These are phyloP conservation scores for Ophiosphaerella korrae DNA, from an alignment of 2,329 filamentous ascomycete genomes.

Conservation along the genomic window DNA sequence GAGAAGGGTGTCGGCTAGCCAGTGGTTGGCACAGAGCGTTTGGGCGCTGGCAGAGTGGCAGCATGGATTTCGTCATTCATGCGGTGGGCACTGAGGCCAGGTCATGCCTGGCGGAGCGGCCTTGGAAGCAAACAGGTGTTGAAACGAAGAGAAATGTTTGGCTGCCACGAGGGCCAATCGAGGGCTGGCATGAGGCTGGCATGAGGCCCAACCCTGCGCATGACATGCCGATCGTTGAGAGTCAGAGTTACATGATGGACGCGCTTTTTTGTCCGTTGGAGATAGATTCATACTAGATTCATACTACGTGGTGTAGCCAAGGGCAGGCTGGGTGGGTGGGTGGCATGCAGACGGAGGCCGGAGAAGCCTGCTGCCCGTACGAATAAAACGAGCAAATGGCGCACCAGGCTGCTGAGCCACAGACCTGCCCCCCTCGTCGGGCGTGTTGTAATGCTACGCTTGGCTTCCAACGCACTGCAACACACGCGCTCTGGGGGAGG, in stretches of 20 bases:
- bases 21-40: slow-evolving; percentile 20
- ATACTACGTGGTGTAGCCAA: neutral
- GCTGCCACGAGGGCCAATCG: slow-evolving; percentile 18
- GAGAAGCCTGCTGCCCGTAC: slow-evolving; percentile 1
- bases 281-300: neutral
- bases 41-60: slow-evolving; percentile 6
- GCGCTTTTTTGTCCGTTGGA: neutral
- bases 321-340: slow-evolving; percentile 4
- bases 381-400: slow-evolving; percentile 3
- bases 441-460: slow-evolving; percentile 13
- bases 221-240: slow-evolving; percentile 25
- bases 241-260: slow-evolving; percentile 17
- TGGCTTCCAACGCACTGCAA: slow-evolving; percentile 21
- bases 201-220: slow-evolving; percentile 20
- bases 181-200: neutral
- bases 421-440: neutral
- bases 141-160: slow-evolving; percentile 35
- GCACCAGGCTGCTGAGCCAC: slow-evolving; percentile 21
- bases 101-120: slow-evolving; percentile 19
- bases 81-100: slow-evolving; percentile 15
- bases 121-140: slow-evolving; percentile 18
- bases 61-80: slow-evolving; percentile 19
- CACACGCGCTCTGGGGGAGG: slow-evolving; percentile 23
- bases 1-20: slow-evolving; percentile 13
- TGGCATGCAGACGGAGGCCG: slow-evolving; percentile 5